Percentiles rank a stretch among this genome's conserved stretches.
Conservation (phyloP, 257 asterid genomes). For the Solanum tacnaense region DNA sequence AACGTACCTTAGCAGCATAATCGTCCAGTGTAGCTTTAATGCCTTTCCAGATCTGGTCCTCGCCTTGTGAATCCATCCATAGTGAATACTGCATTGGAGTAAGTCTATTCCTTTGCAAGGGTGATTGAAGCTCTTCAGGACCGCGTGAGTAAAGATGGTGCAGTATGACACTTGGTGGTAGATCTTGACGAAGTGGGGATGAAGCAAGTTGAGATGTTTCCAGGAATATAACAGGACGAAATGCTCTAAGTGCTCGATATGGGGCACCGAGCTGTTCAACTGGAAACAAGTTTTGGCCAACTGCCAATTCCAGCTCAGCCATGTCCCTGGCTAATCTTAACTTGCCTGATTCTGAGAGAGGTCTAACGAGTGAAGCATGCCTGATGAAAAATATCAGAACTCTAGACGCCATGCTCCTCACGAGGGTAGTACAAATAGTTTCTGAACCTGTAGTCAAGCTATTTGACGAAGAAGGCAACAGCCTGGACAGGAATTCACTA, state of each 20-base stretch:
- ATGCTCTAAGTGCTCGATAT: conserved; percentile 86
- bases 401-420: conserved; percentile 83
- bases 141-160: conserved; percentile 91
- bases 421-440: conserved; percentile 77
- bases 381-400: conserved; percentile 70
- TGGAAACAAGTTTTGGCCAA: conserved; percentile 81
- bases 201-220: conserved; percentile 78
- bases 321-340: conserved; percentile 93
- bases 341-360: conserved; percentile 92
- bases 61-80: conserved; percentile 97
- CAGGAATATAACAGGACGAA: conserved; percentile 83
- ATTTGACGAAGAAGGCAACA: conserved; percentile 60
- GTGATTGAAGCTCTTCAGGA: conserved; percentile 85
- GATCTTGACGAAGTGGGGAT: conserved; percentile 83
- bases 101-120: conserved; percentile 79
- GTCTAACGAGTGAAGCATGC: conserved; percentile 90
- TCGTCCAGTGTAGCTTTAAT: conserved; percentile 81
- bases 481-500: conserved; percentile 65
- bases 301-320: conserved; percentile 90
- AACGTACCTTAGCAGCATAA: conserved; percentile 64
- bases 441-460: conserved; percentile 36
- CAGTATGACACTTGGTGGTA: conserved; percentile 74
- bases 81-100: conserved; percentile 77
- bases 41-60: conserved; percentile 96
- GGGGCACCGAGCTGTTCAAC: conserved; percentile 96